Evolutionary conservation across 257 asterid genomes (phyloP), one percentile per base, ranked within the genome.

Genomic region (Plantago ovata): DNA sequence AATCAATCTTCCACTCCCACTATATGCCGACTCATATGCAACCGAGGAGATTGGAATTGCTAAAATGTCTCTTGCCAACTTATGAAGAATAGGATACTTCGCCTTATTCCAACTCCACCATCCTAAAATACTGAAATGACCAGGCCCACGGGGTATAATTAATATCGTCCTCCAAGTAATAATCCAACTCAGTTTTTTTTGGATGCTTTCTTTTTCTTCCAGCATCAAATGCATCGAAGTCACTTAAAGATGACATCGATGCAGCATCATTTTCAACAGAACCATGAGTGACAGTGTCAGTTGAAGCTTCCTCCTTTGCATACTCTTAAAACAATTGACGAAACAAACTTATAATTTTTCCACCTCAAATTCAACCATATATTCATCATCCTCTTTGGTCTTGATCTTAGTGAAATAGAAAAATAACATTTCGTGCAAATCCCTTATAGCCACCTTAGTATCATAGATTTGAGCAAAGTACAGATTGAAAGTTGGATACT

Each of bases 21-120:
- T 53, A 53, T 28, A 53, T 4, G 43, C 43, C 1, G 59, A 53
- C 22, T 53, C 18, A 9, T 45, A 55, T 13, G 60, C 45, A 9
- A 55, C 45, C 1, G 45, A 32, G 7, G 60, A 55, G 3, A 55
- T n/a, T 3, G 43, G 45, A 9, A 55, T 55, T 0, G 45, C 60
- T 11, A 55, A 1, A 6, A 55, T 7, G 10, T 55, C 60, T 10
- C 23, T 14, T 6, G 44, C 23, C 43, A 55, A 15, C 8, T 14
- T 55, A 13, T 28, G 12, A 8, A 53, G 20, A 6, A 53, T 23
- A 0, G 58, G 58, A 53, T 11, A 53, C 6, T 53, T 0, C 23
- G n/a, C 10, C 16, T 10, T 10, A 1, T 53, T 28, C 1, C 2
- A 53, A 7, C 13, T 24, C 42, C 41, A 53, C 58, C 58, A 53